Conservation (phyloP, 495 filamentous ascomycete genomes). For the Trichoderma gamsii region DNA sequence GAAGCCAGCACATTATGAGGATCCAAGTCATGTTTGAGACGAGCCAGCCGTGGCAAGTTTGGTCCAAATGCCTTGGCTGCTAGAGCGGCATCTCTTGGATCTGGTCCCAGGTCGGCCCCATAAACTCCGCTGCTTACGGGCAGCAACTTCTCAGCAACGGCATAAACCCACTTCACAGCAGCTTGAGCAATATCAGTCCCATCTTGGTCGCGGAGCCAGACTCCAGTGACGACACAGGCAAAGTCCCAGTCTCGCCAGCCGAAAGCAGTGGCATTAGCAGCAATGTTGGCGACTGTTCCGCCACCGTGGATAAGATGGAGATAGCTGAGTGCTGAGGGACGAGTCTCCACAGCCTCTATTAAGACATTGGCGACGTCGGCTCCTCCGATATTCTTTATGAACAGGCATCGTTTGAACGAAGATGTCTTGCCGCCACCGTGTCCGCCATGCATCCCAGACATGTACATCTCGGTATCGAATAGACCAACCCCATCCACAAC, state of each 20-base stretch:
- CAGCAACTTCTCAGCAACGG: slow-evolving; percentile 41
- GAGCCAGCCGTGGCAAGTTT: slow-evolving; percentile 44
- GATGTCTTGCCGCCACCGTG: slow-evolving; percentile 54
- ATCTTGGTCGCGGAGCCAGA: slow-evolving; percentile 55
- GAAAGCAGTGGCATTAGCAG: slow-evolving; percentile 49
- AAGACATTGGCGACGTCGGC: slow-evolving; percentile 34
- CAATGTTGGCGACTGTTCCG: slow-evolving; percentile 44
- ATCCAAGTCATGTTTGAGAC: slow-evolving; percentile 49
- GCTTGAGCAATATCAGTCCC: slow-evolving; percentile 38
- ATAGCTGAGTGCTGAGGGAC: slow-evolving; percentile 53
- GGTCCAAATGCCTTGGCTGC: slow-evolving; percentile 52
- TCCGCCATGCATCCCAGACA: slow-evolving; percentile 55
- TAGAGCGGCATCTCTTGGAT: slow-evolving; percentile 50
- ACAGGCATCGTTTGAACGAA: slow-evolving; percentile 61
- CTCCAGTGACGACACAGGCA: slow-evolving; percentile 59
- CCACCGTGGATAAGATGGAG: slow-evolving; percentile 59
- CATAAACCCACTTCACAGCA: slow-evolving; percentile 53
- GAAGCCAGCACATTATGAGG: slow-evolving; percentile 49
- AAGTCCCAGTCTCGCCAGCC: slow-evolving; percentile 60
- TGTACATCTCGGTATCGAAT: slow-evolving; percentile 58
- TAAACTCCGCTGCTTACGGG: slow-evolving; percentile 50
- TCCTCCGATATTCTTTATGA: slow-evolving; percentile 48
- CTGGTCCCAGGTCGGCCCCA: slow-evolving; percentile 57
- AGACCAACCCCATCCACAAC: slow-evolving; percentile 44
- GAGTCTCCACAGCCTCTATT: slow-evolving; percentile 40